Evolutionary conservation across 2,329 filamentous ascomycete genomes (phyloP).

Genomic region (Talaromyces albobiverticillius): DNA sequence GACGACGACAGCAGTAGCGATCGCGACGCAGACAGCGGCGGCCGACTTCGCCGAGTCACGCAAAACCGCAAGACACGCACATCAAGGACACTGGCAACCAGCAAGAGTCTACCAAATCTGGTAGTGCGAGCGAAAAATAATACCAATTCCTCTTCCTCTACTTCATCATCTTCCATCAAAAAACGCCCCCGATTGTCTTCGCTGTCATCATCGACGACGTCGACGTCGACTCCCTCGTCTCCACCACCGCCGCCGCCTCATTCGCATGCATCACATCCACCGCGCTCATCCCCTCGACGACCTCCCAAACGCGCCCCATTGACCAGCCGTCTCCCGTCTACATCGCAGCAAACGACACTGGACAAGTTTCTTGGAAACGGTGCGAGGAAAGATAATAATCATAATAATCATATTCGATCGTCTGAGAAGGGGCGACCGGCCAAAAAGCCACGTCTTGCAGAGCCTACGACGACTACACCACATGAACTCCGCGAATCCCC

Average conservation of each 20-base stretch:
- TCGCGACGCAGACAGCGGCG: not conserved
- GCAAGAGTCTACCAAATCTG: slow-evolving; percentile 9
- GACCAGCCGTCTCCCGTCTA: too few species aligned
- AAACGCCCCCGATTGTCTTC: not conserved
- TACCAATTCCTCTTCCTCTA: not conserved
- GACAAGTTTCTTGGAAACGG: slow-evolving; percentile 5
- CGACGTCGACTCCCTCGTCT: too few species aligned
- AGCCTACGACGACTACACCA: not conserved
- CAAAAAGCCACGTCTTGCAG: slow-evolving; percentile 11
- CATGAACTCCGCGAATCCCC: slow-evolving; percentile 21
- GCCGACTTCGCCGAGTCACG: not conserved
- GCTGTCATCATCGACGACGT: not conserved
- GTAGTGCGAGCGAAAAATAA: not conserved
- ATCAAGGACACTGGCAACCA: not conserved
- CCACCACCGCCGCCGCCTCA: too few species aligned
- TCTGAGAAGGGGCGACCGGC: slow-evolving; percentile 4
- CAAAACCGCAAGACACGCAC: not conserved
- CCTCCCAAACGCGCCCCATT: slow-evolving; percentile 6
- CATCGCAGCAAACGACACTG: slow-evolving; percentile 12
- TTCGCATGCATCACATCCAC: not conserved
- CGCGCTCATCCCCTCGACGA: slow-evolving; percentile 1
- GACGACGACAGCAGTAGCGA: not conserved
- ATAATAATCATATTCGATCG: not conserved
- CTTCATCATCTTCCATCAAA: not conserved
- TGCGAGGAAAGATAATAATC: not conserved